These are phyloP conservation scores for Ambrosiella beaveri DNA, from an alignment of 2,329 filamentous ascomycete genomes.

Conservation along the genomic window DNA sequence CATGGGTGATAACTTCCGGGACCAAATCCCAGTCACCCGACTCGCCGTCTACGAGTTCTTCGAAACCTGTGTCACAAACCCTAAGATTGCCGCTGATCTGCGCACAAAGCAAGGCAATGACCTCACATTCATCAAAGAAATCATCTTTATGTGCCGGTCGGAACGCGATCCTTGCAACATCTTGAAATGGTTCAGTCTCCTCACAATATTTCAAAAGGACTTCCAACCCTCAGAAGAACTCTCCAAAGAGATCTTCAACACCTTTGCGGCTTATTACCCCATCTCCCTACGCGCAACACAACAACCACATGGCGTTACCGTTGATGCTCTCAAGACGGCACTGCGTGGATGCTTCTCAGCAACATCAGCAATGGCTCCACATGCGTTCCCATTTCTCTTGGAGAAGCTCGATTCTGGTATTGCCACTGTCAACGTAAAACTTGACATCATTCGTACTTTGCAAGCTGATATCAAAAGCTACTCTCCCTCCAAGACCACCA, in stretches of 20 bases:
- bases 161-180: constrained; percentile 42
- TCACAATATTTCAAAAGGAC: constrained; percentile 27
- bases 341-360: constrained; percentile 38
- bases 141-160: constrained; percentile 33
- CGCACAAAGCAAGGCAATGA: constrained; percentile 23
- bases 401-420: constrained; percentile 41
- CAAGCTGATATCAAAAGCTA: constrained; percentile 36
- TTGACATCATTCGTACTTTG: constrained; percentile 39
- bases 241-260: constrained; percentile 32
- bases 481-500: constrained; percentile 26
- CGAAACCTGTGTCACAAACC: constrained; percentile 25
- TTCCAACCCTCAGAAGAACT: constrained; percentile 30
- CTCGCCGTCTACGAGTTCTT: constrained; percentile 35
- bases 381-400: constrained; percentile 35
- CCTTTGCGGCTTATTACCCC: constrained; percentile 43
- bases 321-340: constrained; percentile 36
- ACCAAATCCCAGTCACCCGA: constrained; percentile 34
- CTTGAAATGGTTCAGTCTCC: constrained; percentile 37
- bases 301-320: constrained; percentile 32
- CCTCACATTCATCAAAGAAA: constrained; percentile 29
- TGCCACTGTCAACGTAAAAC: constrained; percentile 37
- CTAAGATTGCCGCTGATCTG: constrained; percentile 27
- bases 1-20: constrained; percentile 38
- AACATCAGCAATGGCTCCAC: constrained; percentile 27
- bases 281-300: constrained; percentile 38